Conservation (phyloP, 257 asterid genomes). For the Solanum sparsipilum region DNA sequence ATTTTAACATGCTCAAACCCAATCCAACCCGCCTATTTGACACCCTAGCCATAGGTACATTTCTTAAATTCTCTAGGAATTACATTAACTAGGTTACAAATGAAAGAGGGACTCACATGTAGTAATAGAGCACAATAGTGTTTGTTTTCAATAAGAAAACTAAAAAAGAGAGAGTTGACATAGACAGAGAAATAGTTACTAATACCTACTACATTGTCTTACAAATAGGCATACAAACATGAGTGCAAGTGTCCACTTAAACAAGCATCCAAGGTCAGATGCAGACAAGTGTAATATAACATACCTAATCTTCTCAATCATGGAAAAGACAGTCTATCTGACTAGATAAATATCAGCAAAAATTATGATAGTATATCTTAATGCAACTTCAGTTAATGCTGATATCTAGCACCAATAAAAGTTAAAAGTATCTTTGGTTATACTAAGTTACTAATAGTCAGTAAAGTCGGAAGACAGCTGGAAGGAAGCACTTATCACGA, state of each 20-base stretch:
- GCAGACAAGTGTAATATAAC: neutral
- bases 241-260: neutral
- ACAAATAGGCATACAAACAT: neutral
- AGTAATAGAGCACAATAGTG: neutral
- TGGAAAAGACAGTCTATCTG: neutral
- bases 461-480: neutral
- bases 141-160: neutral
- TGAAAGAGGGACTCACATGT: neutral
- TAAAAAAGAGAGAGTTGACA: neutral
- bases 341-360: neutral
- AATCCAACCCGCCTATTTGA: neutral
- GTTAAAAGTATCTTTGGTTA: neutral
- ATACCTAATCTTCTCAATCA: neutral
- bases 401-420: neutral
- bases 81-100: neutral
- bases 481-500: neutral
- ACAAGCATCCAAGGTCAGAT: neutral
- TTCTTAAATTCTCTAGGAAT: neutral
- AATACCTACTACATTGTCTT: neutral
- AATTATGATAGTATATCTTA: neutral
- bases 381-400: neutral
- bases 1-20: neutral
- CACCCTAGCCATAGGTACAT: neutral
- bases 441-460: neutral
- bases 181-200: neutral